Conservation (phyloP, 2,329 filamentous ascomycete species). For the Ascochyta lentis region DNA sequence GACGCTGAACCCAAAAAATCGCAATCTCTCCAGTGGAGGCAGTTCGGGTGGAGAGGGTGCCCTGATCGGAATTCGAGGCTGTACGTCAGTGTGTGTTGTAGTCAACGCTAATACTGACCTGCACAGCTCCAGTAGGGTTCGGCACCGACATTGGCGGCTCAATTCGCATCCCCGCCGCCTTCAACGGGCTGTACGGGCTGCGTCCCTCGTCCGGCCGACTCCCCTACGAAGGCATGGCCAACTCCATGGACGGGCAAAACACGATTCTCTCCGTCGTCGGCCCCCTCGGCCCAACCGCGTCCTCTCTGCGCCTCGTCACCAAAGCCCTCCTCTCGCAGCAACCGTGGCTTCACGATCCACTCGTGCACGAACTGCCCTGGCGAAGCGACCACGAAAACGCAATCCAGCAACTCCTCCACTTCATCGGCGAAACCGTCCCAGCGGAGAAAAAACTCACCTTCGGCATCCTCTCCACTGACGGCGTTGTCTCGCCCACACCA, state of each 20-base stretch:
- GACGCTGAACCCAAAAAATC: slow-evolving; percentile 64
- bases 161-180: slow-evolving; percentile 64
- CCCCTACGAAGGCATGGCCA: slow-evolving; percentile 57
- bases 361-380: slow-evolving; percentile 71
- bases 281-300: slow-evolving; percentile 64
- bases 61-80: slow-evolving; percentile 62
- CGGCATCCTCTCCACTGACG: slow-evolving; percentile 44
- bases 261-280: slow-evolving; percentile 68
- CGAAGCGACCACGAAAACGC: slow-evolving; percentile 52
- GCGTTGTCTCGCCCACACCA: slow-evolving; percentile 44
- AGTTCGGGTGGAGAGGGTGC: slow-evolving; percentile 68
- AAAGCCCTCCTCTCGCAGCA: slow-evolving; percentile 63
- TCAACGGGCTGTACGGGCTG: slow-evolving; percentile 63
- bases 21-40: slow-evolving; percentile 60
- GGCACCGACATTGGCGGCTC: slow-evolving; percentile 66
- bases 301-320: slow-evolving; percentile 62
- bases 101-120: slow-evolving; percentile 8
- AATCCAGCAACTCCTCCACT: slow-evolving; percentile 45
- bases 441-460: slow-evolving; percentile 35
- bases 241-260: slow-evolving; percentile 70
- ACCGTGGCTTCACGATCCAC: slow-evolving; percentile 72
- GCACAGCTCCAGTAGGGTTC: slow-evolving; percentile 57
- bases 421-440: slow-evolving; percentile 1
- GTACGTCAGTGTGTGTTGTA: slow-evolving; percentile 25
- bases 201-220: slow-evolving; percentile 62